Evolutionary conservation across 768 basidiomycete species (phyloP), one percentile per base, ranked within the genome.

Genomic region (Boletus coccyginus): DNA sequence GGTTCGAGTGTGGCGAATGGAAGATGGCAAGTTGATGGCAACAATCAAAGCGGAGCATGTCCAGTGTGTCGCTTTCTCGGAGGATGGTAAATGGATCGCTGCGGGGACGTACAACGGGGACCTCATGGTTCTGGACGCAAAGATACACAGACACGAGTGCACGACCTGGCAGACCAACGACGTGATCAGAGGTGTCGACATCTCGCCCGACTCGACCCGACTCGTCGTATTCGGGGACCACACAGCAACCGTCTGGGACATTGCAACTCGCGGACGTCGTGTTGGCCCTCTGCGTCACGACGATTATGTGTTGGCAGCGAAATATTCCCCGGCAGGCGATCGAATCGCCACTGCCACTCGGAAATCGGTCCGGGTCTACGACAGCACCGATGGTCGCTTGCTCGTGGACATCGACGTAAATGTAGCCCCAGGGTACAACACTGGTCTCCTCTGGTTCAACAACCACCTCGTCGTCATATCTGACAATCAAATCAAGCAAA

Each of bases 141-240:
- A 44, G 38, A 27, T 35, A 4, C 36, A 39, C 42, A 33, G 17
- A 19, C 24, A 44, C 2, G 13, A 35, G 4, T 52, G 44, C 2
- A 16, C 7, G 10, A 35, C 7, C 21, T 7, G 6, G 35, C 12
- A n/a, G 31, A 46, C 17, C 5, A 4, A 27, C 24, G 17, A 3
- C 1, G 38, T 27, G 17, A 17, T 40, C 29, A 21, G 5, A 5
- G 51, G 27, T 1, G 19, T 57, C 31, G 56, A 57, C 17, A 53
- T 57, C 45, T 53, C 56, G 17, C 52, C 51, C 7, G 52, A 57
- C 52, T 33, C 51, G 27, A 53, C 41, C 0, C 46, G 39, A 4
- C 46, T 57, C 17, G 46, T 53, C 12, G 35, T 31, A 14, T n/a
- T 36, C 7, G 10, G 9, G 3, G 17, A 52, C 5, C 7, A 21